Conservation (phyloP, 2,329 filamentous ascomycete species). For the Fusarium dimerum region DNA sequence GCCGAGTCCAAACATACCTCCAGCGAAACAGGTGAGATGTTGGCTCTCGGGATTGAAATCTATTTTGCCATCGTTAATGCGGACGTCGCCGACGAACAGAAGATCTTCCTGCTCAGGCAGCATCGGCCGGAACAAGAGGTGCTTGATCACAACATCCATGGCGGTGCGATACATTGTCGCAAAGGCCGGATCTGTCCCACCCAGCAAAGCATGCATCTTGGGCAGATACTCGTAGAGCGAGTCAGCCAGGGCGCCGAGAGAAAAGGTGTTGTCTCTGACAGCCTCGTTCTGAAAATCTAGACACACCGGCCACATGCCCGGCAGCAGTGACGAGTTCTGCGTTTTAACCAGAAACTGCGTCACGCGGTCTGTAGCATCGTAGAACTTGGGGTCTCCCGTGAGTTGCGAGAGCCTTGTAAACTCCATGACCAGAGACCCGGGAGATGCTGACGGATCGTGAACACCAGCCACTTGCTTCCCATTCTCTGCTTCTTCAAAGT, state of each 20-base stretch:
- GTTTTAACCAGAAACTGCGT: slow-evolving; percentile 68
- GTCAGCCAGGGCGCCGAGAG: slow-evolving; percentile 56
- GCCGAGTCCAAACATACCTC: slow-evolving; percentile 67
- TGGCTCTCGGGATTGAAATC: slow-evolving; percentile 37
- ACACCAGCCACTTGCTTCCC: slow-evolving; percentile 50
- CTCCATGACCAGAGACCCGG: slow-evolving; percentile 71
- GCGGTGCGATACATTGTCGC: slow-evolving; percentile 64
- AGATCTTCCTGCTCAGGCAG: slow-evolving; percentile 62
- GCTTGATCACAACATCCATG: slow-evolving; percentile 60
- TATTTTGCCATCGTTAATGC: slow-evolving; percentile 27
- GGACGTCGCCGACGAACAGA: slow-evolving; percentile 42
- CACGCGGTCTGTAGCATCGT: slow-evolving; percentile 74
- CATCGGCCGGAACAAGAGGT: slow-evolving; percentile 73
- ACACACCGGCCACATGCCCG: slow-evolving; percentile 74
- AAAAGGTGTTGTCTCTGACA: slow-evolving; percentile 46
- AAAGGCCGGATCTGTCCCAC: slow-evolving; percentile 62
- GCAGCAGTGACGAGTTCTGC: slow-evolving; percentile 69
- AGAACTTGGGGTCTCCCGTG: slow-evolving; percentile 72
- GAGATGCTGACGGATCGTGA: slow-evolving; percentile 48
- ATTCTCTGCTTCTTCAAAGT: slow-evolving; percentile 45
- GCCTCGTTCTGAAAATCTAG: slow-evolving; percentile 62
- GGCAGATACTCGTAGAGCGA: slow-evolving; percentile 63
- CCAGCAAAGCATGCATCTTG: slow-evolving; percentile 66
- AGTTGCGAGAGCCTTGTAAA: slow-evolving; percentile 75
- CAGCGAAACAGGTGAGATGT: slow-evolving; percentile 67